Conservation (phyloP, 768 basidiomycete genomes). For the Phaeolepiota aurea region DNA sequence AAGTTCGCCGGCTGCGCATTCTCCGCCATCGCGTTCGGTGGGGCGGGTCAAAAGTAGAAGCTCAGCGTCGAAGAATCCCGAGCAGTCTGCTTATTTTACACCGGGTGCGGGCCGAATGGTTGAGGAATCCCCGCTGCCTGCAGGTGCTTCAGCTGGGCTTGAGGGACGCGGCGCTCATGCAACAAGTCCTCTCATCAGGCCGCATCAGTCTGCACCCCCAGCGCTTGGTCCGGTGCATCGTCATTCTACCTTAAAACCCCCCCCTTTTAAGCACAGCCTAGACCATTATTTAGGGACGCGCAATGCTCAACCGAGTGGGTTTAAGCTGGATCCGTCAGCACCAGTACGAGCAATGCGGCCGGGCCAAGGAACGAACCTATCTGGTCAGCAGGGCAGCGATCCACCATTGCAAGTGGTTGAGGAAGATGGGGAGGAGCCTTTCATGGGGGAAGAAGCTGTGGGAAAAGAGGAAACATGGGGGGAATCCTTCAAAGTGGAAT, state of each 20-base stretch:
- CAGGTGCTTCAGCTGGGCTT: slow-evolving; percentile 8
- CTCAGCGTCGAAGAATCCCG: not conserved
- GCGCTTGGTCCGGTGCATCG: slow-evolving; percentile 31
- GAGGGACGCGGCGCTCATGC: too few species aligned
- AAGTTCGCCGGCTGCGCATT: slow-evolving; percentile 1
- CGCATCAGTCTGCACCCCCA: slow-evolving; percentile 42
- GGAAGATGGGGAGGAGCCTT: slow-evolving; percentile 8
- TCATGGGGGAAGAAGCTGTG: slow-evolving; percentile 19
- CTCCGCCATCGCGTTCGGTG: not conserved
- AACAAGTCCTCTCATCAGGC: too few species aligned
- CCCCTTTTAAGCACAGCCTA: slow-evolving; percentile 20
- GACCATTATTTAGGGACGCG: slow-evolving; percentile 10
- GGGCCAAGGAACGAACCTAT: slow-evolving; percentile 4
- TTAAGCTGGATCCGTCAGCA: slow-evolving; percentile 31
- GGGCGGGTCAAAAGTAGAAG: not conserved
- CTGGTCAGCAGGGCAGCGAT: not conserved
- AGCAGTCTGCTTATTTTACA: slow-evolving; percentile 13
- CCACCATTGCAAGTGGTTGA: slow-evolving; percentile 2
- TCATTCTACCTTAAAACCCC: slow-evolving; percentile 18
- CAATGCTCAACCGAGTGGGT: slow-evolving; percentile 9
- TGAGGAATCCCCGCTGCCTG: slow-evolving; percentile 35
- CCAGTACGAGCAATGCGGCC: slow-evolving; percentile 26
- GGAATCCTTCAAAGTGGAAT: slow-evolving; percentile 73
- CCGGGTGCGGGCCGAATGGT: slow-evolving; percentile 27
- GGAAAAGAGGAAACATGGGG: slow-evolving; percentile 48